Conservation (phyloP, 2,329 filamentous ascomycete genomes). For the Hymenoscyphus scutula region DNA sequence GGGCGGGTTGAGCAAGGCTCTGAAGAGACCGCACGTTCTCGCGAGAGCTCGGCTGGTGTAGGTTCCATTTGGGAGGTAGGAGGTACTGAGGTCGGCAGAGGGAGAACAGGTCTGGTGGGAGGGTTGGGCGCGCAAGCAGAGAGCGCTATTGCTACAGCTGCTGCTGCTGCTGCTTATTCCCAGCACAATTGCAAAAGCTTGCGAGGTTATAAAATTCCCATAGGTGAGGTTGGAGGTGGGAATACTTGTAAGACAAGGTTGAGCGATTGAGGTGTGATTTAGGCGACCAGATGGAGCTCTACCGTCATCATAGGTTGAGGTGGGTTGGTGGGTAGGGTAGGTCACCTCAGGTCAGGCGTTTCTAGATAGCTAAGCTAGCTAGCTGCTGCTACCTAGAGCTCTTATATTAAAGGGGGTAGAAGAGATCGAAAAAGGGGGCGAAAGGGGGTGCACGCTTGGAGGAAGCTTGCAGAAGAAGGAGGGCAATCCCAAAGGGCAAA, state of each 20-base stretch:
- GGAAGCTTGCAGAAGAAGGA: background rate
- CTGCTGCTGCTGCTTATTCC: conserved; percentile 11
- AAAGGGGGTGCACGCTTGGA: background rate
- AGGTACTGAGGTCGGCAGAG: conserved; percentile 48
- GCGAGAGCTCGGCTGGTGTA: conserved; percentile 39
- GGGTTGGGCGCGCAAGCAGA: conserved; percentile 25
- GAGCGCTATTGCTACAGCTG: conserved; percentile 24
- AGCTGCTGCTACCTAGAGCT: background rate
- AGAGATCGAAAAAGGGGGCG: background rate
- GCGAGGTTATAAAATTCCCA: background rate
- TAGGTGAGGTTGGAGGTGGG: background rate
- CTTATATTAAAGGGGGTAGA: background rate
- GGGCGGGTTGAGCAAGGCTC: conserved; percentile 62
- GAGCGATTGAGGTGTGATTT: conserved; percentile 10
- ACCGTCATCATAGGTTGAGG: background rate
- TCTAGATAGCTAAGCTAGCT: background rate
- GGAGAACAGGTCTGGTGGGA: conserved; percentile 12
- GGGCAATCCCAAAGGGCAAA: background rate
- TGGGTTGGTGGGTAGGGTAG: background rate
- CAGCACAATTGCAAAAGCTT: conserved; percentile 20
- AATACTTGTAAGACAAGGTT: conserved; percentile 3
- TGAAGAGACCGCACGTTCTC: conserved; percentile 59
- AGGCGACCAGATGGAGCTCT: conserved; percentile 6
- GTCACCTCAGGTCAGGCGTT: background rate
- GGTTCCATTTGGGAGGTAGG: conserved; percentile 40